Percentiles rank a stretch among this genome's conserved stretches.
Evolutionary conservation across 2,329 filamentous ascomycete species (phyloP).

Genomic region (Neurospora crassa): DNA sequence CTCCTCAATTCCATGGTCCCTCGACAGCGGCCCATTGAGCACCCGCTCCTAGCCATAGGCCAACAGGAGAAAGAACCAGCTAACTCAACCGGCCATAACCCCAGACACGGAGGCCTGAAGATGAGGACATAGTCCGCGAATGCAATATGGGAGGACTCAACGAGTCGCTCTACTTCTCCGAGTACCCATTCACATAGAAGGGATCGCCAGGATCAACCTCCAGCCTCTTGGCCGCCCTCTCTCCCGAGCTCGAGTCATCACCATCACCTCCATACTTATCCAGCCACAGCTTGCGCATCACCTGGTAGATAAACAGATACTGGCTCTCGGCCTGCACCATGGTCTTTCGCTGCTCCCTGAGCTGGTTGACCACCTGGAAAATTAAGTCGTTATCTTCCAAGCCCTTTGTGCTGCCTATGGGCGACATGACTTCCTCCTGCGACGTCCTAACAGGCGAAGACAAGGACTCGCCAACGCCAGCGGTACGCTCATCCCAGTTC

Average conservation of each 20-base stretch:
- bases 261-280: slow-evolving; percentile 46
- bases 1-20: not conserved
- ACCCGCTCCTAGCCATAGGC: not conserved
- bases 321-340: slow-evolving; percentile 93
- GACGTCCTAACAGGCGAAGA: slow-evolving; percentile 2
- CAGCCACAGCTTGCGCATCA: slow-evolving; percentile 65
- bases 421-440: not conserved
- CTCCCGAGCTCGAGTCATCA: slow-evolving; percentile 17
- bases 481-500: slow-evolving; percentile 25
- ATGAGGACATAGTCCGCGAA: not conserved
- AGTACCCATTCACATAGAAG: not conserved
- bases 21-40: not conserved
- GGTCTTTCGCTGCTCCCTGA: slow-evolving; percentile 80
- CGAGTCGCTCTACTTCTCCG: not conserved
- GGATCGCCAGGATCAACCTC: slow-evolving; percentile 34
- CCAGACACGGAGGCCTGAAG: not conserved
- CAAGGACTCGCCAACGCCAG: not conserved
- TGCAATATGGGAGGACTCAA: not conserved
- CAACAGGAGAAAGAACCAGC: not conserved
- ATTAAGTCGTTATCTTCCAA: slow-evolving; percentile 51
- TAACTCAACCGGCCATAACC: not conserved
- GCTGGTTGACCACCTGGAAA: slow-evolving; percentile 65
- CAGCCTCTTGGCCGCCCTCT: slow-evolving; percentile 43
- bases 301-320: slow-evolving; percentile 81
- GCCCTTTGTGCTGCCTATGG: slow-evolving; percentile 16